Evolutionary conservation across 2,329 filamentous ascomycete genomes (phyloP).

Genomic region (Neonectria punicea): DNA sequence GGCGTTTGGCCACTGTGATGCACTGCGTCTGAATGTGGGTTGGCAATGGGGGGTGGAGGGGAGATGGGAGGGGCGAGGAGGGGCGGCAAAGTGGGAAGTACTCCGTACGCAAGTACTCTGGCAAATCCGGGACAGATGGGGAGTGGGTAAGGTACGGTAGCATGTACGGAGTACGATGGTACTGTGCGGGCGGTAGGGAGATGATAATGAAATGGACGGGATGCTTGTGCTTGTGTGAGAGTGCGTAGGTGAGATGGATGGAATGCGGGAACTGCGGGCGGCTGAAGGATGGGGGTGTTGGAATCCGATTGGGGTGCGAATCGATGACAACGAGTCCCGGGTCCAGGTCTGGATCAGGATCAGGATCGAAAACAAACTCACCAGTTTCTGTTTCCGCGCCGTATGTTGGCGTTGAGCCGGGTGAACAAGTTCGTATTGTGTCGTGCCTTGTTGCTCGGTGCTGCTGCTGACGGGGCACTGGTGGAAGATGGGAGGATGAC

Average conservation of each 20-base stretch:
- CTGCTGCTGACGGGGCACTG: conserved; percentile 12
- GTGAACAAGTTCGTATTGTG: conserved; percentile 6
- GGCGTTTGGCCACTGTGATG: conserved; percentile 22
- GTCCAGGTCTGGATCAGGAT: conserved; percentile 12
- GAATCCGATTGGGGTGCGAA: conserved; percentile 6
- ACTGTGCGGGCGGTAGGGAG: conserved; percentile 13
- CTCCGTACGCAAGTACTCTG: conserved; percentile 21
- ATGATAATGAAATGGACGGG: background rate
- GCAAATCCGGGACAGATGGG: conserved; percentile 10
- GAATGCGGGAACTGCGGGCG: conserved; percentile 26
- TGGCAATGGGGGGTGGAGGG: conserved; percentile 13
- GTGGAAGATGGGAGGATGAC: conserved; percentile 16
- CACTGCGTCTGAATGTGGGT: conserved; percentile 14
- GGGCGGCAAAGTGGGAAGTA: conserved; percentile 22
- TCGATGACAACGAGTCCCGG: conserved; percentile 20
- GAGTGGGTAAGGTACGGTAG: conserved; percentile 8
- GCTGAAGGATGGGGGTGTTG: conserved; percentile 20
- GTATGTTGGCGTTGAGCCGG: conserved; percentile 4
- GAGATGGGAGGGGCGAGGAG: conserved; percentile 26
- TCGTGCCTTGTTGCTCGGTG: conserved; percentile 5
- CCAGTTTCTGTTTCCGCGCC: conserved; percentile 12
- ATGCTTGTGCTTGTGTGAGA: conserved; percentile 2
- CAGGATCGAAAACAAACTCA: conserved; percentile 14
- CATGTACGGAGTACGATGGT: conserved; percentile 9
- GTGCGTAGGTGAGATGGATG: conserved; percentile 14